A percentile compares a stretch with the other conserved stretches of the same genome.
These are phyloP conservation scores for Themeda triandra DNA, from an alignment of 176 grass and related monocot genomes.

Conservation along the genomic window DNA sequence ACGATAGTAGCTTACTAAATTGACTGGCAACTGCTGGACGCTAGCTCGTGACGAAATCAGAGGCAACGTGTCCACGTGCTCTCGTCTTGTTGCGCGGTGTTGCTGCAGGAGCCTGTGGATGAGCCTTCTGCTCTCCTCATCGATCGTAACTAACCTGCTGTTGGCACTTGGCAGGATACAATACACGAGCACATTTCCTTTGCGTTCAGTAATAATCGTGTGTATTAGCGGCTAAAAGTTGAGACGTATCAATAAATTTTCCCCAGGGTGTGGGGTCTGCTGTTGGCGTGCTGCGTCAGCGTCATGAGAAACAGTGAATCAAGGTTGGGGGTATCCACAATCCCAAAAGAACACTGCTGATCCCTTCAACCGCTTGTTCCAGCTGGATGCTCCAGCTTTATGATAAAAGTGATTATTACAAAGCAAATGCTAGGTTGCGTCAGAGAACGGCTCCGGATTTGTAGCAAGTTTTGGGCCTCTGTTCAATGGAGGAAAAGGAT, in stretches of 20 bases:
- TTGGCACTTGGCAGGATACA: neutral
- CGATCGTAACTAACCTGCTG: too few species aligned
- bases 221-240: neutral
- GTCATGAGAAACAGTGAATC: neutral
- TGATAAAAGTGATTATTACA: too few species aligned
- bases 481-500: neutral
- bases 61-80: neutral
- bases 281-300: neutral
- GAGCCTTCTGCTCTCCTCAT: too few species aligned
- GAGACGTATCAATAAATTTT: neutral
- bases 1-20: neutral
- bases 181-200: neutral
- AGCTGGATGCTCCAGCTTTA: too few species aligned
- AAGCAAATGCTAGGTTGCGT: too few species aligned
- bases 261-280: neutral
- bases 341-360: too few species aligned
- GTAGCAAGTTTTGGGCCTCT: neutral
- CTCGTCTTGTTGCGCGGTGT: neutral
- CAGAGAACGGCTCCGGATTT: neutral
- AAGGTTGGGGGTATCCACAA: too few species aligned
- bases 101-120: too few species aligned
- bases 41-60: neutral
- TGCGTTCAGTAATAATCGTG: neutral
- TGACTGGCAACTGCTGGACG: neutral
- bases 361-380: neutral